phyloP scores from a whole-genome alignment of 2,329 filamentous ascomycete species.

The Fusarium sp. region DNA sequence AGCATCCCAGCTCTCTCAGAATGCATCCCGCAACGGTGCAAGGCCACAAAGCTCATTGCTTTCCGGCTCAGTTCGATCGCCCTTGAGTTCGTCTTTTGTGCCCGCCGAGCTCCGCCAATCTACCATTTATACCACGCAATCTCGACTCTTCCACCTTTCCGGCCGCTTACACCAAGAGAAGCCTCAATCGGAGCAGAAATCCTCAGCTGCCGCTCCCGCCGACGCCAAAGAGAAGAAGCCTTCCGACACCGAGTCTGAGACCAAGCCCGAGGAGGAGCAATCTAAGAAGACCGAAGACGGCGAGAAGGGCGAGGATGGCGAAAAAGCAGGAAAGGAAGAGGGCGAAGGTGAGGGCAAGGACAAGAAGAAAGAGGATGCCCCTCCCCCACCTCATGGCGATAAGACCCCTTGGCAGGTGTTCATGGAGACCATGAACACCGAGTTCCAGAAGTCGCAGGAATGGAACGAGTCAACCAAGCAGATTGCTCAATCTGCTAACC shows the following conservation, averaged over 20 bases:
- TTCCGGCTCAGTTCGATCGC: slow-evolving; percentile 51
- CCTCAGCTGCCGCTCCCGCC: slow-evolving; percentile 50
- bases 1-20: slow-evolving; percentile 54
- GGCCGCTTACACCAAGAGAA: slow-evolving; percentile 51
- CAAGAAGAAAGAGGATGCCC: slow-evolving; percentile 75
- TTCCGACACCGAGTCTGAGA: slow-evolving; percentile 50
- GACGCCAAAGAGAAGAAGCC: slow-evolving; percentile 58
- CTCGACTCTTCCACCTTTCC: slow-evolving; percentile 53
- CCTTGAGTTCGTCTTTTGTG: slow-evolving; percentile 62
- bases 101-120: slow-evolving; percentile 52
- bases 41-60: slow-evolving; percentile 45
- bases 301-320: slow-evolving; percentile 53
- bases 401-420: slow-evolving; percentile 99
- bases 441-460: slow-evolving; percentile 97
- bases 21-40: slow-evolving; percentile 46
- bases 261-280: slow-evolving; percentile 57
- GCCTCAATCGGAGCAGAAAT: slow-evolving; percentile 48
- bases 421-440: slow-evolving; percentile 91
- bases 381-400: slow-evolving; percentile 95
- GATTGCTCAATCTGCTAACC: slow-evolving; percentile 86
- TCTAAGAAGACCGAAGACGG: slow-evolving; percentile 59
- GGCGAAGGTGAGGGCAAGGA: slow-evolving; percentile 64
- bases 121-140: slow-evolving; percentile 49
- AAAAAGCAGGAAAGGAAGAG: slow-evolving; percentile 61
- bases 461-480: slow-evolving; percentile 99